Evolutionary conservation across 768 basidiomycete genomes (phyloP).

Genomic region (Podaxis rugospora): DNA sequence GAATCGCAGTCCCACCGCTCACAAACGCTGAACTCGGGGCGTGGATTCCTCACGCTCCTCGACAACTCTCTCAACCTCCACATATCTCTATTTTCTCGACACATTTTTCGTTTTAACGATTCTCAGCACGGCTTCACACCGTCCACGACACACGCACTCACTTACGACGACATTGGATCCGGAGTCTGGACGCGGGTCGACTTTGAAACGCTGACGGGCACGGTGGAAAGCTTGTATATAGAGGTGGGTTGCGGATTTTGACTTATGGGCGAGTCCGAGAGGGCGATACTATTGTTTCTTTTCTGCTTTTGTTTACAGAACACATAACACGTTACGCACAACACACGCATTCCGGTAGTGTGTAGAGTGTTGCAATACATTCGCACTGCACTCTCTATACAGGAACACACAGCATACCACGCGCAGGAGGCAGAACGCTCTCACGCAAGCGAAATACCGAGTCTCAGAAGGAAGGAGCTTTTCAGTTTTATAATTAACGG

Average conservation of each 20-base stretch:
- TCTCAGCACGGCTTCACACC: neutral
- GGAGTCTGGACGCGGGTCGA: neutral
- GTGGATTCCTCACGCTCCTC: neutral
- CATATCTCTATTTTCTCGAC: neutral
- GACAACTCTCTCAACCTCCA: neutral
- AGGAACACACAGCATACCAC: neutral
- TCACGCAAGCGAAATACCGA: neutral
- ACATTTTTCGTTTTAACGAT: neutral
- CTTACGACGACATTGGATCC: neutral
- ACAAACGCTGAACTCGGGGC: constrained; percentile 4
- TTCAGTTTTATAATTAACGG: neutral
- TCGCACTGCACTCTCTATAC: neutral
- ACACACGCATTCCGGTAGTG: neutral
- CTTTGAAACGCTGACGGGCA: neutral
- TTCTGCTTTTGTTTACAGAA: constrained; percentile 1
- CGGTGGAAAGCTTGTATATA: neutral
- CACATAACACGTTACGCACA: neutral
- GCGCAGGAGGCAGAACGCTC: neutral
- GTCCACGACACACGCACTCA: neutral
- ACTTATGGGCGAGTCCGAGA: neutral
- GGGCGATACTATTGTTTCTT: neutral
- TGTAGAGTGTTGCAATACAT: neutral
- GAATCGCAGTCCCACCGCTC: constrained; percentile 1
- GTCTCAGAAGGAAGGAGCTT: neutral
- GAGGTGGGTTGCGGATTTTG: neutral